These are phyloP conservation scores for Astragalus glycyphyllos DNA, from an alignment of 306 rosid species.

Conservation along the genomic window DNA sequence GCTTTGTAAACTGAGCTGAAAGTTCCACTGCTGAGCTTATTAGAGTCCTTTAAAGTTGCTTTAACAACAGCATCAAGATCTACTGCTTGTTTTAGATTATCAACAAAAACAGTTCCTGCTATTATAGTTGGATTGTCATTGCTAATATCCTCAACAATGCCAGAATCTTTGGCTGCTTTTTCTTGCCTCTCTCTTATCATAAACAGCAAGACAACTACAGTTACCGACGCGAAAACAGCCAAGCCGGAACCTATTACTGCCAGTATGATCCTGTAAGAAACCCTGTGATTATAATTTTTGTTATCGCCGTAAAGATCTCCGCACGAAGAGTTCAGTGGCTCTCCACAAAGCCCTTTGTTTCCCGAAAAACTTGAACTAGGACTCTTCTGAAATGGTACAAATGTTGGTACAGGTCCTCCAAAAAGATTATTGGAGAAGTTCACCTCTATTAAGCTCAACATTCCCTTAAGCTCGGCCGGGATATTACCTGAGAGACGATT, in stretches of 20 bases:
- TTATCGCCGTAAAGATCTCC: constrained; percentile 56
- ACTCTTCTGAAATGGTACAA: constrained; percentile 92
- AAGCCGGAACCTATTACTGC: constrained; percentile 92
- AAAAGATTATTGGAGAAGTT: constrained; percentile 90
- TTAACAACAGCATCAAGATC: constrained; percentile 91
- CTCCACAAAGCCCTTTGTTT: constrained; percentile 94
- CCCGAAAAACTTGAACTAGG: constrained; percentile 79
- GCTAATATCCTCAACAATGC: constrained; percentile 62
- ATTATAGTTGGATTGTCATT: constrained; percentile 64
- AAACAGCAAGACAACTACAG: constrained; percentile 83
- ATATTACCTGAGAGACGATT: constrained; percentile 81
- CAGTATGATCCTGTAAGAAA: constrained; percentile 85
- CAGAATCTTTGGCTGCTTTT: constrained; percentile 74
- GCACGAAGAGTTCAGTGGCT: constrained; percentile 73
- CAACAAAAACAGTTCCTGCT: constrained; percentile 84
- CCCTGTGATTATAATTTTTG: constrained; percentile 72
- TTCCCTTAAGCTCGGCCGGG: constrained; percentile 84
- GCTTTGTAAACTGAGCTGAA: constrained; percentile 96
- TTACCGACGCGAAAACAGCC: constrained; percentile 84
- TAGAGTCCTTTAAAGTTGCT: constrained; percentile 86
- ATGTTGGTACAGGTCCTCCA: constrained; percentile 78
- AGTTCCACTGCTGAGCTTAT: constrained; percentile 86
- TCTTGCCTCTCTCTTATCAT: constrained; percentile 92
- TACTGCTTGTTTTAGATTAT: constrained; percentile 85
- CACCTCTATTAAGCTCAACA: constrained; percentile 98